Conservation (phyloP, 2,329 filamentous ascomycete species). For the Claviceps pazoutovae region DNA sequence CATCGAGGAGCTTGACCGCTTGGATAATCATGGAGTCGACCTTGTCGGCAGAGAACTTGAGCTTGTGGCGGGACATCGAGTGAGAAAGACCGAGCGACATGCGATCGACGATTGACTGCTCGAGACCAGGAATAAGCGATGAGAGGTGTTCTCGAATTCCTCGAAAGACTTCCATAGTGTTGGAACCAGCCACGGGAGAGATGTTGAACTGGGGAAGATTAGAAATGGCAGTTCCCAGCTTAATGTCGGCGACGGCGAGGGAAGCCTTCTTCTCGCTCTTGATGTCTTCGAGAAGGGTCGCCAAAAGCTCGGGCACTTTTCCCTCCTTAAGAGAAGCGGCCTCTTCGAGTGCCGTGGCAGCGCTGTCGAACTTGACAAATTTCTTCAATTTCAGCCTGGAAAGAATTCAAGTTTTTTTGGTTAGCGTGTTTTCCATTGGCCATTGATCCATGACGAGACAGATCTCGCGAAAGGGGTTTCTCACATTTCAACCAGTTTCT, state of each 20-base stretch:
- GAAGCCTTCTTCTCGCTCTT: conserved; percentile 98
- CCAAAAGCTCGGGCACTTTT: conserved; percentile 82
- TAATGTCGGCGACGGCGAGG: conserved; percentile 83
- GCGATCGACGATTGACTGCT: conserved; percentile 74
- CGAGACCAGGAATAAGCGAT: conserved; percentile 78
- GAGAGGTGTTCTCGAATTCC: conserved; percentile 84
- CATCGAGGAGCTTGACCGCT: conserved; percentile 84
- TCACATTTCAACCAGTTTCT: conserved; percentile 77
- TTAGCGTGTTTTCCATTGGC: neutral
- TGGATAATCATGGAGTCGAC: conserved; percentile 99
- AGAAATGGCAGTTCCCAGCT: conserved; percentile 81
- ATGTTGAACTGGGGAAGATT: conserved; percentile 82
- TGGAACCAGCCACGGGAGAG: conserved; percentile 54
- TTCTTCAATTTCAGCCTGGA: conserved; percentile 82
- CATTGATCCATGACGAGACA: neutral
- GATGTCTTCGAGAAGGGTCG: conserved; percentile 69
- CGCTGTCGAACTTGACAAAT: conserved; percentile 95
- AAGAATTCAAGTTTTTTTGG: neutral
- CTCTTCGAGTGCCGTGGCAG: conserved; percentile 79
- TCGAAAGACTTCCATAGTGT: conserved; percentile 70
- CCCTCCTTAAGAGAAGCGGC: conserved; percentile 79
- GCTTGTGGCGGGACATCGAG: conserved; percentile 90
- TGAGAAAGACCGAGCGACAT: conserved; percentile 96
- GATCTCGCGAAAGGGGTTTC: conserved; percentile 15
- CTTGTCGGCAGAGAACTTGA: conserved; percentile 97